Base-by-base conservation (phyloP, 305 asterid species). In the Plantago lanceolata region DNA sequence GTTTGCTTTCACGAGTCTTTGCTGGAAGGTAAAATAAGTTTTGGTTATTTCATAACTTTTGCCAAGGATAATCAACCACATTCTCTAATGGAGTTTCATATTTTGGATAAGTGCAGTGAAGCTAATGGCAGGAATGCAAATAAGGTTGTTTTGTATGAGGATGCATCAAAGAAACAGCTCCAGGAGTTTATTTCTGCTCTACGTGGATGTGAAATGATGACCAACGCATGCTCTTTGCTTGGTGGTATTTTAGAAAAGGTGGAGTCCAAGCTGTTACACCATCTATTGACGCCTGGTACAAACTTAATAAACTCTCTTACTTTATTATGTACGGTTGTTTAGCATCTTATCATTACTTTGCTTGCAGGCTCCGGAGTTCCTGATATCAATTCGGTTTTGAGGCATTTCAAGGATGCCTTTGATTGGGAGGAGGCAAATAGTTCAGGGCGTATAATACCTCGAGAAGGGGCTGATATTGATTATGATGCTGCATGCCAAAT, bases 381-480 rank as follows among this genome's bases (percentile, higher is more conserved):
- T 52, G 85, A 84, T 65, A 85, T 79, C 61, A 64, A 64, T 62
- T 71, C 85, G 33, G 75, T 86, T 82, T 78, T 93, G 68, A 79
- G 65, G 68, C 82, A 81, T 75, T 93, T 87, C 90, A 93, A 84
- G 79, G 94, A 82, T 75, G 95, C 94, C 67, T 93, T 93, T 69
- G 97, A 90, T 72, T 93, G 99, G 97, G 85, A 76, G 71, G 97
- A 90, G 82, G 99, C 99, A 76, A 79, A 82, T 73, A 75, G 71
- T 64, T 90, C 96, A 12, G 99, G 97, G 47, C 97, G 99, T 63
- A 77, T 93, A 57, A 81, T 93, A 76, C 99, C 97, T 48, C 80
- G 81, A 70, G 95, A 87, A 71, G 97, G 97, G 74, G 99, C 79
- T 70, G 99, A 93, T 80, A 31, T 79, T 19, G 89, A 83, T 68